Evolutionary conservation across 805 yeast genomes (phyloP), one percentile per base, ranked within the genome.

Genomic region (Kodamaea neixiangensis): DNA sequence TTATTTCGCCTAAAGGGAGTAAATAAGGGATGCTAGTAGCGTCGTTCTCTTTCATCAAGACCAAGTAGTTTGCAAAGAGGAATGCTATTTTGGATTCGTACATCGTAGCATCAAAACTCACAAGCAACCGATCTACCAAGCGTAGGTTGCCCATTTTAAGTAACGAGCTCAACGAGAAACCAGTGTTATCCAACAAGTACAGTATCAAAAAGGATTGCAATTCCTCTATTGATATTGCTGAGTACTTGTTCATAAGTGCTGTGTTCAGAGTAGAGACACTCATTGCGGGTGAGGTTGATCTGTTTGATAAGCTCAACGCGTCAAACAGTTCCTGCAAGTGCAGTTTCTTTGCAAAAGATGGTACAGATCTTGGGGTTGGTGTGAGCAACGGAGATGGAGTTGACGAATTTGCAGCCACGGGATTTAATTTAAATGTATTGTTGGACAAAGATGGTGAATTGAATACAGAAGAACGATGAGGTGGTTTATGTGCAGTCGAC

Each of bases 131-230:
- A 57, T 74, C 79, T 5, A 67, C 76, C 18, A 74, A 53, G 19
- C 77, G 58, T 41, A 74, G 60, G 2, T 59, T 52, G 1, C 79
- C 79, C 25, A 73, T 57, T 14, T 62, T 58, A 7, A 66, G 60
- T 31, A 73, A 54, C 5, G 57, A 55, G 15, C 64, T 59, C 21
- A 69, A 57, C 42, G 54, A 63, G 20, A 72, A 54, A 3, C 50
- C 50, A 49, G 66, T 63, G 20, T 52, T 54, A 5, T 59, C 59
- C 5, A 73, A 44, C 48, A 74, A 59, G 40, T 61, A 60, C 47
- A 61, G 59, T 13, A 74, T 57, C 46, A 72, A 65, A 6, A 54
- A 41, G 40, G 64, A 65, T 48, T 68, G 67, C 25, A 72, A 49
- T 7, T 50, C 53, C 3, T 72, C 75, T 7, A 62, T 34, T 25